Conservation (phyloP, 2,329 filamentous ascomycete genomes). For the Botrytis hyacinthi region DNA sequence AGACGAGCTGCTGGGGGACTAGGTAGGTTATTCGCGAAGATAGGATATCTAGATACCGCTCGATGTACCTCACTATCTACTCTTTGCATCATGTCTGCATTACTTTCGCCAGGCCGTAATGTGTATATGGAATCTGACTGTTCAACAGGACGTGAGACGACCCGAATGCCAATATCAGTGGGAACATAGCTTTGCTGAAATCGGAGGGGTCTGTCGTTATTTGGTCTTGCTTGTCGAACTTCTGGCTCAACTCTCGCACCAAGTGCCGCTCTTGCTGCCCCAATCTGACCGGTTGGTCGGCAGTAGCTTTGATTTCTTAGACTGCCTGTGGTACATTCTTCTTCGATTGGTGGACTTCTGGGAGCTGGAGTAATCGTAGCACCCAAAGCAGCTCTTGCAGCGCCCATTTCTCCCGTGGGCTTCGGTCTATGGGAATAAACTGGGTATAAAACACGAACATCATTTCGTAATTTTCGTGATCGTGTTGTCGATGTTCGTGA, state of each 20-base stretch:
- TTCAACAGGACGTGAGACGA: neutral
- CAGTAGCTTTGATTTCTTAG: neutral
- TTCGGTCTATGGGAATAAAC: neutral
- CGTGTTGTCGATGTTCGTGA: neutral
- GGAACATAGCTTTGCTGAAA: neutral
- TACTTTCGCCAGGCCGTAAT: neutral
- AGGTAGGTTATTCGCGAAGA: neutral
- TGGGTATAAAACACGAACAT: neutral
- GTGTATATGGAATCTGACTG: neutral
- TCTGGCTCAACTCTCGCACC: neutral
- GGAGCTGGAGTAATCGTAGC: neutral
- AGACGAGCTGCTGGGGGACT: too few relatives aligned
- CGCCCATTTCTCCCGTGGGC: conserved; percentile 5
- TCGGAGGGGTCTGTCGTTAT: neutral
- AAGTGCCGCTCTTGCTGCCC: neutral
- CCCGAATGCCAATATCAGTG: neutral
- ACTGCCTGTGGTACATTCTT: neutral
- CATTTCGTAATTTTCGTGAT: neutral
- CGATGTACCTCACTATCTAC: neutral
- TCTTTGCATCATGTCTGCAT: neutral
- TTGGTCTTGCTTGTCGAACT: neutral
- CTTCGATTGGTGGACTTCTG: too few relatives aligned
- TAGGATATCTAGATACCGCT: neutral
- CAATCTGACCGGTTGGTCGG: neutral
- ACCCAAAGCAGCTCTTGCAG: conserved; percentile 1